Evolutionary conservation across 768 basidiomycete genomes (phyloP).

Genomic region (Pleurotus tuber-regium): DNA sequence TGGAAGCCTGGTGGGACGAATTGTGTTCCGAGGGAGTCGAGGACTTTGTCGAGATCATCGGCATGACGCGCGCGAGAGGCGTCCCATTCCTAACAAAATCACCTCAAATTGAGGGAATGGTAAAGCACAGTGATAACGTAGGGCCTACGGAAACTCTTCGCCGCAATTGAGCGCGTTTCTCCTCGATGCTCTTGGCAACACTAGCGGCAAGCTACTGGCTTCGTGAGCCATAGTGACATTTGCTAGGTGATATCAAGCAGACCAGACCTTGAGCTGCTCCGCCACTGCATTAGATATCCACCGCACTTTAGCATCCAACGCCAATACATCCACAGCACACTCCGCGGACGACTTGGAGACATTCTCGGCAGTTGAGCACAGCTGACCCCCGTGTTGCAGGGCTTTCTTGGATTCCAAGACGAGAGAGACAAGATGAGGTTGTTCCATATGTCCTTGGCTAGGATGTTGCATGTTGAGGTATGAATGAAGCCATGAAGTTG

Average conservation of each 20-base stretch:
- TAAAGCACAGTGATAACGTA: background rate
- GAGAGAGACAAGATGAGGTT: constrained; percentile 69
- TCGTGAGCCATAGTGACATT: too few species aligned
- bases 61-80: constrained; percentile 54
- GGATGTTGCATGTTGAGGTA: constrained; percentile 13
- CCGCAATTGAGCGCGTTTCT: constrained; percentile 60
- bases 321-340: constrained; percentile 67
- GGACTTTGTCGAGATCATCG: constrained; percentile 60
- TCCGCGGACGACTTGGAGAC: constrained; percentile 67
- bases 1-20: constrained; percentile 79
- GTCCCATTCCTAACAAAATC: constrained; percentile 65
- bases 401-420: constrained; percentile 83
- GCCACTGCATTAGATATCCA: constrained; percentile 75
- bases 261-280: constrained; percentile 70
- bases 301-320: constrained; percentile 74
- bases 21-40: constrained; percentile 72
- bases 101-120: background rate
- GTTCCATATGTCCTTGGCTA: constrained; percentile 31
- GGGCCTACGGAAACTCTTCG: constrained; percentile 58
- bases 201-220: constrained; percentile 59
- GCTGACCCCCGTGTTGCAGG: constrained; percentile 71
- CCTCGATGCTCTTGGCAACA: constrained; percentile 73
- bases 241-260: too few species aligned
- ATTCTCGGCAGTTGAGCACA: constrained; percentile 66
- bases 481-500: background rate